Evolutionary conservation across 2,329 filamentous ascomycete genomes (phyloP).

Genomic region (Trichoderma citrinoviride): DNA sequence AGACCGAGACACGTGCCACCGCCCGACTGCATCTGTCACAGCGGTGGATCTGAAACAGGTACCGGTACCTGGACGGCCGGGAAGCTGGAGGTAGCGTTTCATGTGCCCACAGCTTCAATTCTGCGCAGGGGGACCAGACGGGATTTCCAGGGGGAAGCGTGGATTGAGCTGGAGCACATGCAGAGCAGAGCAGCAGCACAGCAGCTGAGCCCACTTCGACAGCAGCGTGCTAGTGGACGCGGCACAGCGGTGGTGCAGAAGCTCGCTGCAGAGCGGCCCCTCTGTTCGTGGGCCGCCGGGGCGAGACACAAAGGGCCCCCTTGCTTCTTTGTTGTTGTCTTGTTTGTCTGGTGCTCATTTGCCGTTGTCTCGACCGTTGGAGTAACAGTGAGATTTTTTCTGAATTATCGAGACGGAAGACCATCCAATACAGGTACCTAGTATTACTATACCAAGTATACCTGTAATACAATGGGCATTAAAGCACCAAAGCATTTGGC

Average conservation of each 20-base stretch:
- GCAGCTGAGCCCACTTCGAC: not conserved
- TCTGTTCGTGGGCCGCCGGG: not conserved
- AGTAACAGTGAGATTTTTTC: no score
- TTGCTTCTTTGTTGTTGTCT: not conserved
- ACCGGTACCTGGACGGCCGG: not conserved
- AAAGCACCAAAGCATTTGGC: no score
- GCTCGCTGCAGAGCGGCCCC: slow-evolving; percentile 14
- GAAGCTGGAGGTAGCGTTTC: not conserved
- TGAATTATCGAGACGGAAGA: no score
- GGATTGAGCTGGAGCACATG: no score
- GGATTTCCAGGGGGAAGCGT: not conserved
- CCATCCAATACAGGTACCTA: no score
- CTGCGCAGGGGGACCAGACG: no score
- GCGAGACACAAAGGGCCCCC: not conserved
- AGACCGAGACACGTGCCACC: slow-evolving; percentile 17
- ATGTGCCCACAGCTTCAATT: not conserved
- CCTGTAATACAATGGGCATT: no score
- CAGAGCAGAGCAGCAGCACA: no score
- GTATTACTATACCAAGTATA: no score
- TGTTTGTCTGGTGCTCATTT: not conserved
- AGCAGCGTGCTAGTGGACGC: slow-evolving; percentile 9
- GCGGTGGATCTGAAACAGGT: not conserved
- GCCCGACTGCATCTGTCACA: slow-evolving; percentile 6
- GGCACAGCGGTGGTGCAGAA: not conserved
- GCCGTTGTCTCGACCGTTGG: not conserved